A percentile compares a stretch with the other conserved stretches of the same genome.
phyloP scores from a whole-genome alignment of 1,139 yeast species.

The Kodamaea ohmeri region DNA sequence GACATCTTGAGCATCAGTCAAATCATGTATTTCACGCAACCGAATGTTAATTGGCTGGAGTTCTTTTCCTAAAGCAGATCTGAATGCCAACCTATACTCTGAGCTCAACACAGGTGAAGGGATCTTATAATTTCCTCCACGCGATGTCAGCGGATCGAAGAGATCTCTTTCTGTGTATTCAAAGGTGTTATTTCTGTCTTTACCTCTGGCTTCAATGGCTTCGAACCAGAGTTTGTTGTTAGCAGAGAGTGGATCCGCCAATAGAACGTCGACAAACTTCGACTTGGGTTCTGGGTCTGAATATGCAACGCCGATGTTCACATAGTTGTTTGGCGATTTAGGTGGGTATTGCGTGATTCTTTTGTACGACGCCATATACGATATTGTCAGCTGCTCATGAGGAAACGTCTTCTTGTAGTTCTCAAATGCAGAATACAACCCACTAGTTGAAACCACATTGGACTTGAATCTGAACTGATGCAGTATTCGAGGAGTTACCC shows the following conservation, averaged over 20 bases:
- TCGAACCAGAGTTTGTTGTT: constrained; percentile 34
- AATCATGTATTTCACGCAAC: constrained; percentile 30
- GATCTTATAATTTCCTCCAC: constrained; percentile 13
- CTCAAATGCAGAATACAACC: constrained; percentile 7
- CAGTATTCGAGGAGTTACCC: background rate
- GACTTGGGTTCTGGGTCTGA: constrained; percentile 24
- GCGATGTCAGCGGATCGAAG: constrained; percentile 9
- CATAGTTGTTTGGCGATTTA: constrained; percentile 9
- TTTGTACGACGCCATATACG: constrained; percentile 19
- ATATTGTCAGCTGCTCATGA: constrained; percentile 21
- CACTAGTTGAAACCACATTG: constrained; percentile 3
- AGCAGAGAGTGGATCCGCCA: constrained; percentile 45
- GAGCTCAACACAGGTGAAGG: constrained; percentile 40
- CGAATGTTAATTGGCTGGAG: constrained; percentile 22
- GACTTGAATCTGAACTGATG: background rate
- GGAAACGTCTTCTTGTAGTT: constrained; percentile 24
- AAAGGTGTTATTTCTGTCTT: constrained; percentile 21
- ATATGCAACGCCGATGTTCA: constrained; percentile 34
- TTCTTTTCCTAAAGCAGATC: constrained; percentile 9
- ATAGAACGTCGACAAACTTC: constrained; percentile 32
- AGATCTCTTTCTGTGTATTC: constrained; percentile 13
- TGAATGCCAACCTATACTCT: constrained; percentile 25
- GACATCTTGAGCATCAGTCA: constrained; percentile 15
- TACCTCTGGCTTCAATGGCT: constrained; percentile 22
- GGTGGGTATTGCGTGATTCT: constrained; percentile 11